phyloP scores from a whole-genome alignment of 768 basidiomycete species.

The Boletus rufocinnamomeus region DNA sequence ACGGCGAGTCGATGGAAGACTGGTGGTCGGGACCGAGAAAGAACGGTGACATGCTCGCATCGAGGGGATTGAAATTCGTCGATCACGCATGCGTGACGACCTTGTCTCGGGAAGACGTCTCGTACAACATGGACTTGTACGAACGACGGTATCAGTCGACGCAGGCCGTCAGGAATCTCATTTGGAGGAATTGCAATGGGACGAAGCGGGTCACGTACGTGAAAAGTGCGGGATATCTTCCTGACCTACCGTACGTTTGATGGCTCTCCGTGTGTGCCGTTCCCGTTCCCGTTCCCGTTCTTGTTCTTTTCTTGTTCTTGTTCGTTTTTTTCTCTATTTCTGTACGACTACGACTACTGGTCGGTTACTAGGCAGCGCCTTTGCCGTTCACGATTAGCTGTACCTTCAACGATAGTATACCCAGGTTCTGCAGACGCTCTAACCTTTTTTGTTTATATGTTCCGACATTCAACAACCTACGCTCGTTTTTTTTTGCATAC shows the following conservation, averaged over 20 bases:
- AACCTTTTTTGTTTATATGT: conserved; percentile 14
- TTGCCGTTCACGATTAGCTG: conserved; percentile 11
- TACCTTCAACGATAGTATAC: conserved; percentile 25
- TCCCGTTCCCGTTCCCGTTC: not conserved
- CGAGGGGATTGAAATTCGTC: conserved; percentile 37
- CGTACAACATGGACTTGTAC: conserved; percentile 37
- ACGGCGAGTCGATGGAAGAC: conserved; percentile 30
- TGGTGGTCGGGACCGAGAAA: conserved; percentile 35
- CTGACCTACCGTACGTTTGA: conserved; percentile 28
- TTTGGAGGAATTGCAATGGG: conserved; percentile 33
- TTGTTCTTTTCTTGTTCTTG: not conserved
- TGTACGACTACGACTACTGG: conserved; percentile 20
- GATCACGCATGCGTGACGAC: conserved; percentile 48
- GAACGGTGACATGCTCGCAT: conserved; percentile 39
- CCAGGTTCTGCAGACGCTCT: conserved; percentile 12
- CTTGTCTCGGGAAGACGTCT: conserved; percentile 33
- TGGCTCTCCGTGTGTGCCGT: not conserved
- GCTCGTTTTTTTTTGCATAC: conserved; percentile 21
- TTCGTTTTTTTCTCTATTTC: not conserved
- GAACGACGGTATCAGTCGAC: conserved; percentile 32
- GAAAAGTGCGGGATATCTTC: conserved; percentile 32
- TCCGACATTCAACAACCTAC: conserved; percentile 12
- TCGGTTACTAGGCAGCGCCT: conserved; percentile 22
- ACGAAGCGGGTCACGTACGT: conserved; percentile 34
- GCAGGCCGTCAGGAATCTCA: conserved; percentile 27